These are phyloP conservation scores for Schizosaccharomyces lindneri DNA, from an alignment of 805 yeast species.

Conservation along the genomic window DNA sequence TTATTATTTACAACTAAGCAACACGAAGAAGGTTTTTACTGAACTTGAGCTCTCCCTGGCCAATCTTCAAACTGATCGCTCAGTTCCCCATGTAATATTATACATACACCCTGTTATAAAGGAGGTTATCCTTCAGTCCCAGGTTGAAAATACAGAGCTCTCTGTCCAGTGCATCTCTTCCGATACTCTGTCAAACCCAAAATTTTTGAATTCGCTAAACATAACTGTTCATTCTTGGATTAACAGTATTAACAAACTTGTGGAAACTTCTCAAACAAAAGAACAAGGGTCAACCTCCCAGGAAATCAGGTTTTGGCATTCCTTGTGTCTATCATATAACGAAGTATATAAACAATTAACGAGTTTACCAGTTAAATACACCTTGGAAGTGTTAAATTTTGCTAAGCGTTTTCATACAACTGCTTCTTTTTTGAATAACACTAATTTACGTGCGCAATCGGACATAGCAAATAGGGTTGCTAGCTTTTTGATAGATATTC, in stretches of 20 bases:
- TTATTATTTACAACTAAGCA: too few species aligned
- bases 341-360: conserved; percentile 34
- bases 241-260: conserved; percentile 30
- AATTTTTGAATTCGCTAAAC: conserved; percentile 45
- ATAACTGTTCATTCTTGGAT: conserved; percentile 51
- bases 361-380: conserved; percentile 26
- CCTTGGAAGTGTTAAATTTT: conserved; percentile 34
- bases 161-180: conserved; percentile 15
- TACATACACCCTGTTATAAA: conserved; percentile 28
- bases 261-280: conserved; percentile 28
- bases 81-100: conserved; percentile 35
- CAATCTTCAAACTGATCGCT: conserved; percentile 40
- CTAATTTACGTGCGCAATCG: conserved; percentile 22
- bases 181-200: conserved; percentile 23
- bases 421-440: conserved; percentile 44
- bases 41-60: conserved; percentile 45
- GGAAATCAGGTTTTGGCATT: conserved; percentile 57
- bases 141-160: conserved; percentile 3
- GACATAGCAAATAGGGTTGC: conserved; percentile 21
- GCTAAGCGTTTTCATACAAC: conserved; percentile 67
- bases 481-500: conserved; percentile 42
- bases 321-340: conserved; percentile 35
- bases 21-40: conserved; percentile 34
- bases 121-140: conserved; percentile 16
- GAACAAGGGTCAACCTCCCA: conserved; percentile 27